These are phyloP conservation scores for Populus euphratica DNA, from an alignment of 345 rosid genomes.

Conservation along the genomic window DNA sequence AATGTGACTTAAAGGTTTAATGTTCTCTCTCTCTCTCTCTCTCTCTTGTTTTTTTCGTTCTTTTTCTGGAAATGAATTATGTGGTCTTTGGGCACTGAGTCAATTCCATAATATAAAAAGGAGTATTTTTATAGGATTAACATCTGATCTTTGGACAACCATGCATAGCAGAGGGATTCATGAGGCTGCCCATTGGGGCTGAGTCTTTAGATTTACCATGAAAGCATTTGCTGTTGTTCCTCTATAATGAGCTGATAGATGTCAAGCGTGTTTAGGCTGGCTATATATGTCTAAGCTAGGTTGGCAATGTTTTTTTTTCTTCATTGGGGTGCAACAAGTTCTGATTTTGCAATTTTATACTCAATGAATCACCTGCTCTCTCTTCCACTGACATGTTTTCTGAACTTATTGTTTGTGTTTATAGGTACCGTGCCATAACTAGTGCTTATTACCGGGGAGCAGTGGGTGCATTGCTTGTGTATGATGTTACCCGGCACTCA, in stretches of 20 bases:
- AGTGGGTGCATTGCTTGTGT: conserved; percentile 82
- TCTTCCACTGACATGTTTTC: neutral
- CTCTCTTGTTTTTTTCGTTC: neutral
- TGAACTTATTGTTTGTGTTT: neutral
- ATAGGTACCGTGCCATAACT: conserved; percentile 91
- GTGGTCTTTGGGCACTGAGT: neutral
- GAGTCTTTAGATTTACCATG: neutral
- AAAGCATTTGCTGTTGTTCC: neutral
- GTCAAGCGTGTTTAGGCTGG: neutral
- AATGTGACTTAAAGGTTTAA: neutral
- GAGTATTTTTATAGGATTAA: neutral
- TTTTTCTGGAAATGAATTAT: too few relatives aligned
- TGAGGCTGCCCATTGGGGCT: neutral
- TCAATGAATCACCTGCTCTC: neutral
- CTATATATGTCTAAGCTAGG: neutral
- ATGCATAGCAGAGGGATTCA: neutral
- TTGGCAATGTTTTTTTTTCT: too few relatives aligned
- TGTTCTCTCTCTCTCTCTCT: neutral
- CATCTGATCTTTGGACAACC: neutral
- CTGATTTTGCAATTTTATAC: neutral
- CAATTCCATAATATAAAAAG: neutral
- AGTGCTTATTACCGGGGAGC: conserved; percentile 96
- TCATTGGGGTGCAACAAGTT: neutral
- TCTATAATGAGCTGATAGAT: neutral
- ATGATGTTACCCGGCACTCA: conserved; percentile 84